Evolutionary conservation across 2,329 filamentous ascomycete genomes (phyloP), one percentile per base, ranked within the genome.

Genomic region (Dothistroma septosporum): DNA sequence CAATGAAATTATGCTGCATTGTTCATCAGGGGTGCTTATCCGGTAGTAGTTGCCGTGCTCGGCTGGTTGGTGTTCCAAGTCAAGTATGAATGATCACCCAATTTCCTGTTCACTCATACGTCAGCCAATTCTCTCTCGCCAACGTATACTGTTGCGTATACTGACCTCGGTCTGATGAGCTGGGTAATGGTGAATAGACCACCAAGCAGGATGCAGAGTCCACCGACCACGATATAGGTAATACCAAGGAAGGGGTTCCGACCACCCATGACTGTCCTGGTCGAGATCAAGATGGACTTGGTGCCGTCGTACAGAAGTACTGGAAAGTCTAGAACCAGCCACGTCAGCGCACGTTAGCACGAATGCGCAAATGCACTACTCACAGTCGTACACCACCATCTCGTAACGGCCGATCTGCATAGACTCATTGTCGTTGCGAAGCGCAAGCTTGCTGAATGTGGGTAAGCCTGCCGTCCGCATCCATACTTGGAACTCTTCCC

Each of bases 391-490:
- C 64, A 97, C 89, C 55, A 89, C 80, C 57, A 99, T 78, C 64
- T 85, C 79, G 74, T 99, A 99, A 21, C 78, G 85, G 31, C 93
- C 94, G 16, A 78, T 72, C 35, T 73, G 70, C 88, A 99, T 88
- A 0, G 78, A 74, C 1, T 82, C 78, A 0, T 80, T 80, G 73
- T 96, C 88, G 72, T 97, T 97, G 61, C 92, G 85, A 75, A 88
- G 85, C 50, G 91, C 91, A 52, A 99, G 81, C 79, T 99, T 99
- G 83, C 90, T 96, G 75, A 99, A 99, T 5, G 88, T 89, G 0
- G 94, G 94, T 69, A 97, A 79, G 60, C 93, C 94, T 24, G 94
- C 94, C 1, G 95, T 96, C 69, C 94, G 87, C 94, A 99, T 99
- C 94, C 94, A 99, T 22, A 97, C 92, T 77, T 97, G 92, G 75